Base-by-base conservation (phyloP, 441 rosid genomes). In the Euphorbia celastroides region DNA sequence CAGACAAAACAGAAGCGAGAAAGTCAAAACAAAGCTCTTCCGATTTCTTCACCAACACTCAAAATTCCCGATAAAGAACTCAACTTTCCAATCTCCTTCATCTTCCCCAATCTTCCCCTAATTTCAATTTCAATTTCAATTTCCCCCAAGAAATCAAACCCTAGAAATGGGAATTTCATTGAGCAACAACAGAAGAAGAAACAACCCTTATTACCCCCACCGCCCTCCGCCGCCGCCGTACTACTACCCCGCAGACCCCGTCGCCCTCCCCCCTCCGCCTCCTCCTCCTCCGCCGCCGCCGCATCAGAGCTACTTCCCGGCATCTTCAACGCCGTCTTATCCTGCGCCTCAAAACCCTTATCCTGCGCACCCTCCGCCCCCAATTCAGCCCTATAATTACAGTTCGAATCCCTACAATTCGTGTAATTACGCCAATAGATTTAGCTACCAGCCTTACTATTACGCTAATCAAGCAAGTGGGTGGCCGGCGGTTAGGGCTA, bases 151-250 rank as follows among this genome's bases (percentile, higher is more conserved):
- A n/a, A 34, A 60, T 28, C 17, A 13, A 58, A 7, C 28, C 12
- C 9, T 28, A 56, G n/a, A 65, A 42, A 90, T 86, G 98, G 96
- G 98, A 20, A 77, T 83, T 77, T 88, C 94, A 51, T 84, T 77
- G 68, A 87, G 70, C 61, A 76, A 70, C 50, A 66, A 68, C 69
- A 74, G 90, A 32, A 77, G 98, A 66, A 83, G 95, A 76, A 76
- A 11, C 50, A 19, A 17, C 30, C 26, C 64, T 14, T 74, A 66
- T 48, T 74, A 73, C 74, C n/a, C n/a, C n/a, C n/a, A n/a, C n/a
- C n/a, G n/a, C n/a, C n/a, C n/a, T n/a, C n/a, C n/a, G n/a, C n/a
- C n/a, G n/a, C 81, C 82, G 0, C 78, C 80, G 63, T 62, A 70
- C 55, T 62, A 68, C 50, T 75, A 74, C 66, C n/a, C n/a, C n/a